A percentile compares a stretch with the other conserved stretches of the same genome.
These are phyloP conservation scores for Camelina laxa DNA, from an alignment of 345 rosid species.

Conservation along the genomic window DNA sequence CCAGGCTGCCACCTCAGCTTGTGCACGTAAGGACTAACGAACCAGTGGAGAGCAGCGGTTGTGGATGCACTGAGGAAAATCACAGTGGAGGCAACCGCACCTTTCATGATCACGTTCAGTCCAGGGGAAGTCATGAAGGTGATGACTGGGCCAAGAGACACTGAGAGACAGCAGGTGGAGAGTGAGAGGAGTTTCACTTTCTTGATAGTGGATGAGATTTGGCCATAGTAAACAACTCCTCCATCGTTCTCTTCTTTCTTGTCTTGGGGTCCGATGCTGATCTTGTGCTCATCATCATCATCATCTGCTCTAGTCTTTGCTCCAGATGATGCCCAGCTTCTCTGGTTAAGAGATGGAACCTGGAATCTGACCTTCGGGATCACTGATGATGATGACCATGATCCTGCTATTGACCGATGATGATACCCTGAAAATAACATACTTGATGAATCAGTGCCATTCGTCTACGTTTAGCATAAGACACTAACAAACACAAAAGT, in stretches of 20 bases:
- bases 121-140: constrained; percentile 93
- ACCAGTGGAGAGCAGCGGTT: constrained; percentile 85
- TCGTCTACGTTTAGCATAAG: background rate
- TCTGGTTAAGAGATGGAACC: constrained; percentile 34
- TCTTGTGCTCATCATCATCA: constrained; percentile 50
- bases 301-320: constrained; percentile 56
- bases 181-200: constrained; percentile 94
- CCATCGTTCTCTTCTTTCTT: constrained; percentile 49
- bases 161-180: constrained; percentile 95
- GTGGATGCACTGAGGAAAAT: constrained; percentile 88
- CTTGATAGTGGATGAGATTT: constrained; percentile 85
- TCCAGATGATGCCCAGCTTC: constrained; percentile 73
- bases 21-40: constrained; percentile 91
- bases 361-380: constrained; percentile 41
- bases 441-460: background rate
- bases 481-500: background rate
- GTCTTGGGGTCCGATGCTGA: constrained; percentile 80
- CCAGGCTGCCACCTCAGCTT: constrained; percentile 94
- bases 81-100: constrained; percentile 84
- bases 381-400: constrained; percentile 44
- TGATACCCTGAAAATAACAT: constrained; percentile 49
- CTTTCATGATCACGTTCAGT: constrained; percentile 82
- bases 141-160: constrained; percentile 86
- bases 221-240: constrained; percentile 70
- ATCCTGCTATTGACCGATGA: constrained; percentile 41